A percentile compares a stretch with the other conserved stretches of the same genome.
These are phyloP conservation scores for Trametes punicea DNA, from an alignment of 768 basidiomycete genomes.

Conservation along the genomic window DNA sequence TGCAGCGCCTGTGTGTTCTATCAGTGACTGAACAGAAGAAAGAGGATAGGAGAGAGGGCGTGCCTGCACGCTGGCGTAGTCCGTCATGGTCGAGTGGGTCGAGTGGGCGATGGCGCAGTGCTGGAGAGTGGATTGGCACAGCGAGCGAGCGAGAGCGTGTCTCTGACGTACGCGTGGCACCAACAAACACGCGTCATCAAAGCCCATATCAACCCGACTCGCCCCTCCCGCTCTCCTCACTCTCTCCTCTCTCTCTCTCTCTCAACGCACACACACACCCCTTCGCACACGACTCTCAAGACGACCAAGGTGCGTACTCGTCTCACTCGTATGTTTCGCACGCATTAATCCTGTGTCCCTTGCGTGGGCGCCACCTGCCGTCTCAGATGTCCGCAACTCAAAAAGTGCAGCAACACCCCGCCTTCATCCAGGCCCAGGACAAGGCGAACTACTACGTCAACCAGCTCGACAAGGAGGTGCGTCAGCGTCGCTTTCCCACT, in stretches of 20 bases:
- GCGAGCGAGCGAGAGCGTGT: slow-evolving; percentile 10
- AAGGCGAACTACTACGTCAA: slow-evolving; percentile 77
- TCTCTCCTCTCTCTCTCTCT: slow-evolving; percentile 17
- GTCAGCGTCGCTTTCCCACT: slow-evolving; percentile 23
- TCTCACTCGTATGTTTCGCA: not conserved
- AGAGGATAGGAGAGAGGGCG: slow-evolving; percentile 12
- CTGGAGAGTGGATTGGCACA: not conserved
- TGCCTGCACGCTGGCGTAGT: slow-evolving; percentile 57
- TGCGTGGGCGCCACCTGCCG: not conserved
- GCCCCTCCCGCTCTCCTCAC: slow-evolving; percentile 13
- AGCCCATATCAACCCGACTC: slow-evolving; percentile 34
- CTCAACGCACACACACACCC: slow-evolving; percentile 16
- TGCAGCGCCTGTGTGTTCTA: slow-evolving; percentile 51
- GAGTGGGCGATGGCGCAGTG: slow-evolving; percentile 15
- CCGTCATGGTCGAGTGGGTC: slow-evolving; percentile 40
- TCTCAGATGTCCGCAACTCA: slow-evolving; percentile 69
- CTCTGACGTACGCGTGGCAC: slow-evolving; percentile 42
- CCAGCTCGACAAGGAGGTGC: slow-evolving; percentile 96
- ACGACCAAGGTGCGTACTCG: slow-evolving; percentile 15
- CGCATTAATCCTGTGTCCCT: not conserved
- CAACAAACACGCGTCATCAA: slow-evolving; percentile 67
- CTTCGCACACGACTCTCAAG: slow-evolving; percentile 2
- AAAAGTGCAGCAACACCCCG: slow-evolving; percentile 85
- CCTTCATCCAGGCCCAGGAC: slow-evolving; percentile 78
- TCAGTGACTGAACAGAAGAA: not conserved